Evolutionary conservation across 768 basidiomycete species (phyloP), one percentile per base, ranked within the genome.

Genomic region (Austroboletus eburneus): DNA sequence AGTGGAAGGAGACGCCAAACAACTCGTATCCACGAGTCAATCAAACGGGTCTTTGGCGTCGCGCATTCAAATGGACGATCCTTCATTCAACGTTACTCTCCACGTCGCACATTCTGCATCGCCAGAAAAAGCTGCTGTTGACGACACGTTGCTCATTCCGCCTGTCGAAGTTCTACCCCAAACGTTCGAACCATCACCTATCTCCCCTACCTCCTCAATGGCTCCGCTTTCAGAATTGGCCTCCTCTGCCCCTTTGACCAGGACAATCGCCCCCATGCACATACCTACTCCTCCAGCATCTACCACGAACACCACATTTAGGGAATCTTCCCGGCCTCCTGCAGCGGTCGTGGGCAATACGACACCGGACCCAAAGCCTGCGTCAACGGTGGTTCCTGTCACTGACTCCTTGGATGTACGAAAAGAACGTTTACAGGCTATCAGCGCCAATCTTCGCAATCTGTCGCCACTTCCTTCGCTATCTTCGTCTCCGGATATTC

Each of bases 151-250:
- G 35, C 55, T 66, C 33, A 66, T 66, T 25, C 66, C 64, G 29
- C 64, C 64, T n/a, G 66, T 68, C 21, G 64, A 59, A 46, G 34
- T 64, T 30, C 35, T 68, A 18, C 39, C 48, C n/a, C 43, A 46
- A 35, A 30, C 27, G 33, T 24, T 45, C 9, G 61, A 61, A 24
- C 59, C 63, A 20, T 39, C 50, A 9, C 48, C 62, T 21, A 30
- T 49, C 22, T 38, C 54, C 4, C 44, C 57, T 40, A 13, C 37
- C 9, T 57, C 49, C 34, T 49, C 37, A 14, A 32, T 32, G 44
- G 37, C 33, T 32, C 45, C 40, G 20, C 13, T 37, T 39, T 12
- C 29, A 16, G 39, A 42, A 14, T n/a, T n/a, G n/a, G n/a, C n/a
- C n/a, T n/a, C n/a, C n/a, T n/a, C n/a, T n/a, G n/a, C n/a, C n/a